Percentiles rank a stretch among this genome's conserved stretches.
These are phyloP conservation scores for Magnusiomyces suaveolens DNA, from an alignment of 1,139 yeast genomes.

Conservation along the genomic window DNA sequence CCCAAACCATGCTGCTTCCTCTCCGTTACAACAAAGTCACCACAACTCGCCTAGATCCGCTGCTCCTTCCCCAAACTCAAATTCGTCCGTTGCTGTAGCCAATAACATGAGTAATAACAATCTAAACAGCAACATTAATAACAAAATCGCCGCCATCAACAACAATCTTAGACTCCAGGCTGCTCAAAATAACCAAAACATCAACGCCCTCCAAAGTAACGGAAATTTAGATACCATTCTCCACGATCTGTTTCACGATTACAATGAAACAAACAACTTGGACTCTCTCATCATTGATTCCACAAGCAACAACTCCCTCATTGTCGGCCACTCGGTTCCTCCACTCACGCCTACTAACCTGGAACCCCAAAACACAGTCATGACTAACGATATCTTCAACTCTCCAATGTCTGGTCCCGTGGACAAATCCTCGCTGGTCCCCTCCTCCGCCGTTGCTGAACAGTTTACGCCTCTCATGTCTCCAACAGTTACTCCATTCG, in stretches of 20 bases:
- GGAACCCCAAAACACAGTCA: conserved; percentile 13
- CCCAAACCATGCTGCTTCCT: neutral
- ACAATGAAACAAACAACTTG: conserved; percentile 7
- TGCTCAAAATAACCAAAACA: neutral
- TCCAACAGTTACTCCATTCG: conserved; percentile 44
- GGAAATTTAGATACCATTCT: conserved; percentile 1
- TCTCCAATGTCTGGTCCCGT: conserved; percentile 10
- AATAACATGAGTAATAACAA: neutral
- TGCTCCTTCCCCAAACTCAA: neutral
- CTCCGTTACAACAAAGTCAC: neutral
- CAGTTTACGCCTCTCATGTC: conserved; percentile 51
- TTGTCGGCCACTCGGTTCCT: neutral
- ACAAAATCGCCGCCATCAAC: neutral
- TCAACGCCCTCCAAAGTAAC: neutral
- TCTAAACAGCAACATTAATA: too few relatives aligned
- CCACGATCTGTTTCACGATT: conserved; percentile 8
- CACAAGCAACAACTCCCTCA: neutral
- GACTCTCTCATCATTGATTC: conserved; percentile 9
- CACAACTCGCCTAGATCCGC: neutral
- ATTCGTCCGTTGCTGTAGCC: neutral
- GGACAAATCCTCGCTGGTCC: conserved; percentile 1
- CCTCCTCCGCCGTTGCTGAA: conserved; percentile 14
- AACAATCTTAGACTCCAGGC: neutral
- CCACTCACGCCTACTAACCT: conserved; percentile 5
- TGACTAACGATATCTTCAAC: neutral